These are phyloP conservation scores for Candida gigantensis DNA, from an alignment of 1,139 yeast genomes.

Conservation along the genomic window DNA sequence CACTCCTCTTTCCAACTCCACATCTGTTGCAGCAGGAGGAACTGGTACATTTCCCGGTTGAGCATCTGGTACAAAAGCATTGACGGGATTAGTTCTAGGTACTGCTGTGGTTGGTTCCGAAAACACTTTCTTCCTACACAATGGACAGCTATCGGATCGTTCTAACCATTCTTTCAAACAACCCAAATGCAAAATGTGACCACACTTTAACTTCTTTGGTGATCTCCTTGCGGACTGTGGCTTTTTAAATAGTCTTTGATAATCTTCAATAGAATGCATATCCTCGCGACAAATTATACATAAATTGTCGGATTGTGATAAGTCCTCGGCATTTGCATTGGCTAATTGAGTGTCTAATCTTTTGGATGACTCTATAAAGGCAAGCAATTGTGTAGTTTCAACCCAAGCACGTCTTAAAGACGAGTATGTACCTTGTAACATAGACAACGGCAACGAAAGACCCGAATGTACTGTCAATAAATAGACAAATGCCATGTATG, in stretches of 20 bases:
- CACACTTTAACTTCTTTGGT: constrained; percentile 80
- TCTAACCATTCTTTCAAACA: constrained; percentile 94
- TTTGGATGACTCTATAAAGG: constrained; percentile 61
- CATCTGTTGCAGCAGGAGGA: constrained; percentile 1
- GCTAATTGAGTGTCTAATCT: constrained; percentile 66
- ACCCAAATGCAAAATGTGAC: constrained; percentile 86
- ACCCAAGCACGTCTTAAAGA: constrained; percentile 51
- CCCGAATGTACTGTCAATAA: constrained; percentile 49
- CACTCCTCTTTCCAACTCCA: constrained; percentile 6
- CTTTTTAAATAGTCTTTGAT: constrained; percentile 23
- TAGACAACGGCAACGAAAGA: constrained; percentile 63
- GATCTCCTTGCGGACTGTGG: constrained; percentile 42
- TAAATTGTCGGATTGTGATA: constrained; percentile 57
- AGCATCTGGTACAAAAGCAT: constrained; percentile 2
- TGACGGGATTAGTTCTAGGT: background rate
- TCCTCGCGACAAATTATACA: constrained; percentile 89
- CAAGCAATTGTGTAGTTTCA: constrained; percentile 52
- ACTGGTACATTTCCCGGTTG: constrained; percentile 6
- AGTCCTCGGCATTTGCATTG: constrained; percentile 61
- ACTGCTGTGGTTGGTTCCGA: constrained; percentile 10
- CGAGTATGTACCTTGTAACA: constrained; percentile 66
- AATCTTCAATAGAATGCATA: constrained; percentile 51
- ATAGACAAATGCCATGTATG: constrained; percentile 38
- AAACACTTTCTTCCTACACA: constrained; percentile 78
- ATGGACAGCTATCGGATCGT: constrained; percentile 88